A percentile compares a stretch with the other conserved stretches of the same genome.
phyloP scores from a whole-genome alignment of 306 rosid genomes.

The Malus fusca region DNA sequence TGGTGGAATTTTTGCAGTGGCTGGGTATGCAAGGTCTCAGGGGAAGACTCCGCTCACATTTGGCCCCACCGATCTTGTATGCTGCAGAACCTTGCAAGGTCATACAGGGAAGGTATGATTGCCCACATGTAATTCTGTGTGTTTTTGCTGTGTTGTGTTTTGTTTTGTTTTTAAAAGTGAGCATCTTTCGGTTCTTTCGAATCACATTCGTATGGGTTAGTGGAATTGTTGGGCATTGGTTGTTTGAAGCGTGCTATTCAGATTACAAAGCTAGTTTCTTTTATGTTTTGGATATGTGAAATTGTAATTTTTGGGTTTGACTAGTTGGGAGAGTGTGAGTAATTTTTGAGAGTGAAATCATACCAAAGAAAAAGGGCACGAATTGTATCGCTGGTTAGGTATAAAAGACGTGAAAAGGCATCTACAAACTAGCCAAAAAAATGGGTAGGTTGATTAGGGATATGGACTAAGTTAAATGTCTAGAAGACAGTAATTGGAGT shows the following conservation, averaged over 20 bases:
- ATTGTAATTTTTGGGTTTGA: not conserved
- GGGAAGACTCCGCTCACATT: slow-evolving; percentile 64
- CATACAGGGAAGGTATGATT: slow-evolving; percentile 67
- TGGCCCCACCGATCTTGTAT: slow-evolving; percentile 94
- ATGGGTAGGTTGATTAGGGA: not conserved
- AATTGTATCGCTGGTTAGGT: not conserved
- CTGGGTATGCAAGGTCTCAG: slow-evolving; percentile 62
- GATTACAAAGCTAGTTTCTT: not conserved
- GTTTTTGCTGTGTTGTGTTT: not conserved
- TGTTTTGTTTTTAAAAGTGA: not conserved
- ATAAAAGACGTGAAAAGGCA: not conserved
- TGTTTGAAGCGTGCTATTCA: not conserved
- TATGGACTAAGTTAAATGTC: not conserved
- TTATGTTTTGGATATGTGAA: not conserved
- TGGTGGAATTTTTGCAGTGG: slow-evolving; percentile 39
- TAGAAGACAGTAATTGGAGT: not conserved
- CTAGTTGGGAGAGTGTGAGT: not conserved
- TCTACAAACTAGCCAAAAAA: not conserved
- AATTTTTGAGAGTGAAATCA: not conserved
- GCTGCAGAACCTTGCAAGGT: slow-evolving; percentile 91
- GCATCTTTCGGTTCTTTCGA: not conserved
- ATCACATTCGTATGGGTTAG: not conserved
- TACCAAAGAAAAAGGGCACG: not conserved
- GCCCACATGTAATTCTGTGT: too few species aligned
- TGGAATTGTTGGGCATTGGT: not conserved